phyloP scores from a whole-genome alignment of 768 basidiomycete species.

The Galerina sulciceps region DNA sequence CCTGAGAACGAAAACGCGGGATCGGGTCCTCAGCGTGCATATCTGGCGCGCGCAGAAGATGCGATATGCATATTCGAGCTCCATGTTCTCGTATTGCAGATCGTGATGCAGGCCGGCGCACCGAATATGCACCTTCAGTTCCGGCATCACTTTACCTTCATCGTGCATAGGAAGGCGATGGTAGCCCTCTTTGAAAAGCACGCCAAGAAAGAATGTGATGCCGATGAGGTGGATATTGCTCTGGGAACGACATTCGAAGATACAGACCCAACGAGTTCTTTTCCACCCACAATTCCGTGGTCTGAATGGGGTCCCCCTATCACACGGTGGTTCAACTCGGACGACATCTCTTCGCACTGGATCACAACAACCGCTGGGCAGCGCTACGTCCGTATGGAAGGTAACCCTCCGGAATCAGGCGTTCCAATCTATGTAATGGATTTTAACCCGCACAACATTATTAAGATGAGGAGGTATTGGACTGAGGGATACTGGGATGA shows the following conservation, averaged over 20 bases:
- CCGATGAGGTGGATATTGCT: background rate
- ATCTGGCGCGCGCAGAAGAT: constrained; percentile 17
- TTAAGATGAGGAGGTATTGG: constrained; percentile 2
- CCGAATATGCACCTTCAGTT: constrained; percentile 5
- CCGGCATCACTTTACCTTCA: constrained; percentile 26
- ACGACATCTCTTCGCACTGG: constrained; percentile 37
- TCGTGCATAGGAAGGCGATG: constrained; percentile 34
- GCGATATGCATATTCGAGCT: constrained; percentile 26
- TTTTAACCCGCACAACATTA: constrained; percentile 32
- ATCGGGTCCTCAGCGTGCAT: constrained; percentile 18
- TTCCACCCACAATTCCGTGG: constrained; percentile 28
- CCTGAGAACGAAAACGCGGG: background rate
- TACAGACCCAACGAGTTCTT: background rate
- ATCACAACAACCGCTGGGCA: constrained; percentile 43
- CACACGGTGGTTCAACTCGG: constrained; percentile 38
- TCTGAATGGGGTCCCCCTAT: constrained; percentile 36
- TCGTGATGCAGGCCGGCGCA: background rate
- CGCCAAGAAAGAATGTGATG: background rate
- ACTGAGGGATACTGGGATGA: background rate
- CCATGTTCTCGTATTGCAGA: background rate
- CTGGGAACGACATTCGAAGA: background rate
- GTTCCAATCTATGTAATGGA: constrained; percentile 25
- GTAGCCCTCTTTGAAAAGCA: constrained; percentile 12
- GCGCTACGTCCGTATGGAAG: constrained; percentile 31
- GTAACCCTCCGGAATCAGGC: constrained; percentile 1